Percentiles rank a stretch among this genome's conserved stretches.
phyloP scores from a whole-genome alignment of 169 alveolate species.

The Babesia sp. region DNA sequence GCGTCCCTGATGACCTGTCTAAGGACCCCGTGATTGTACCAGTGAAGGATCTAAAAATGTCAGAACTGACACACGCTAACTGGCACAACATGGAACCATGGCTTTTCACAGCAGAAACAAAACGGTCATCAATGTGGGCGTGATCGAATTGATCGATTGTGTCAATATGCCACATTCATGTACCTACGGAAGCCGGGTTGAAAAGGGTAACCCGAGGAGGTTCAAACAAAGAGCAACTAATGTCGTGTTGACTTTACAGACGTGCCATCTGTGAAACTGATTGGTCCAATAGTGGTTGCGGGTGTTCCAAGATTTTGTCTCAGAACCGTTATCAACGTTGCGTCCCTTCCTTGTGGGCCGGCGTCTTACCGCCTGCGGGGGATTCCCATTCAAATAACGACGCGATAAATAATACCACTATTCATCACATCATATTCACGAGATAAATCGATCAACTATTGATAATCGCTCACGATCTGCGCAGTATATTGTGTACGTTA shows the following conservation, averaged over 20 bases:
- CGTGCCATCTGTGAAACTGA: too few species aligned
- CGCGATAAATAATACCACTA: neutral
- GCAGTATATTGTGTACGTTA: neutral
- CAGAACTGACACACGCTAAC: slow-evolving; percentile 22
- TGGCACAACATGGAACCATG: slow-evolving; percentile 66
- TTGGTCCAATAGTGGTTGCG: too few species aligned
- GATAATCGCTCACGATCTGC: neutral
- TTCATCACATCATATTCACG: neutral
- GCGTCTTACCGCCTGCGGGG: slow-evolving; percentile 32
- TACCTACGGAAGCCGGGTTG: too few species aligned
- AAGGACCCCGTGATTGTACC: slow-evolving; percentile 63
- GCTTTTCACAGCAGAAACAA: slow-evolving; percentile 29
- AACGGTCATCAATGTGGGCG: slow-evolving; percentile 45
- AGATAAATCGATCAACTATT: too few species aligned
- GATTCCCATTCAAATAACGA: neutral
- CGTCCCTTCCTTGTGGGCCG: slow-evolving; percentile 21
- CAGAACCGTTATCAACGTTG: neutral
- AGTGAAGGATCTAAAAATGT: slow-evolving; percentile 45
- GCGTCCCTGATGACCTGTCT: slow-evolving; percentile 42
- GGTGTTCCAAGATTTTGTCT: neutral
- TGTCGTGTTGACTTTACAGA: too few species aligned
- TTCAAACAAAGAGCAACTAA: too few species aligned
- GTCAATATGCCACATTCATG: too few species aligned
- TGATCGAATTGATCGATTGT: slow-evolving; percentile 4
- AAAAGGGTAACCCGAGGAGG: too few species aligned